These are phyloP conservation scores for Xanthoceras sorbifolium DNA, from an alignment of 345 rosid genomes.

Conservation along the genomic window DNA sequence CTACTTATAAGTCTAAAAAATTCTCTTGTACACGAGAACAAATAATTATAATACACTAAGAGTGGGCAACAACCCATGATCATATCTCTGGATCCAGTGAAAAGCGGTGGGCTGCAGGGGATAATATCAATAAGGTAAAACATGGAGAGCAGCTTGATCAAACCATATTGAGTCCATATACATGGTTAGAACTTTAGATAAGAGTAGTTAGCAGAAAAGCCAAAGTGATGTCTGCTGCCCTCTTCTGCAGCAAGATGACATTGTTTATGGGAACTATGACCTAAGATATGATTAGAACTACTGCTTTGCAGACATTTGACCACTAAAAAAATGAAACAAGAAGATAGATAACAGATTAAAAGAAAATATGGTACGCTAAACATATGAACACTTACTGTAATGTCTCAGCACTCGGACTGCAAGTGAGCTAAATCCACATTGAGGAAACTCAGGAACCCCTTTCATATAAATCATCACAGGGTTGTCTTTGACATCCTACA, in stretches of 20 bases:
- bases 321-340: not conserved
- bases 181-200: not conserved
- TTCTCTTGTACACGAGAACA: not conserved
- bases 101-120: not conserved
- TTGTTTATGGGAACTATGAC: not conserved
- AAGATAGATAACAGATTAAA: not conserved
- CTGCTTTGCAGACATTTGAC: not conserved
- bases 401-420: slow-evolving; percentile 86
- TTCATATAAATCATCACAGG: slow-evolving; percentile 97
- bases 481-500: slow-evolving; percentile 87
- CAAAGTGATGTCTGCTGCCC: not conserved
- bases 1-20: not conserved
- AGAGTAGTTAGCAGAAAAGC: not conserved
- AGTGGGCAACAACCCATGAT: not conserved
- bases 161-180: not conserved
- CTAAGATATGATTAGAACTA: not conserved
- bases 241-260: not conserved
- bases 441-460: slow-evolving; percentile 91
- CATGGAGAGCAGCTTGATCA: not conserved
- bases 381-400: slow-evolving; percentile 55
- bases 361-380: not conserved
- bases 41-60: not conserved
- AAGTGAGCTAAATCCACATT: slow-evolving; percentile 91
- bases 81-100: not conserved
- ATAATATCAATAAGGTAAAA: not conserved